A percentile compares a stretch with the other conserved stretches of the same genome.
Evolutionary conservation across 345 rosid genomes (phyloP).

Genomic region (Eucalyptus marginata): DNA sequence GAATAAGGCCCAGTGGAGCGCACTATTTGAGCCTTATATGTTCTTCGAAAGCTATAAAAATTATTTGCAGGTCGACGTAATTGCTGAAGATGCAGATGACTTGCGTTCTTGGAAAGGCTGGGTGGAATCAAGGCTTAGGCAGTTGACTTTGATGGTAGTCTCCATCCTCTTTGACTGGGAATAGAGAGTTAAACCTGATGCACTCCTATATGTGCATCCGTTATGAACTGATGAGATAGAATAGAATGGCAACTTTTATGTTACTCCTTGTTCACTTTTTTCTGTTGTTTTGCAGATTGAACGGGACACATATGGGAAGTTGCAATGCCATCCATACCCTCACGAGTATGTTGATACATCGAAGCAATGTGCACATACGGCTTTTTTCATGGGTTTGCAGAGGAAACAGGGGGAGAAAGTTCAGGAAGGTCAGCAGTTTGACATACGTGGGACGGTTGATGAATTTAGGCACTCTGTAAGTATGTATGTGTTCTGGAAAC

Average conservation of each 20-base stretch:
- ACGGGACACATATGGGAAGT: constrained; percentile 48
- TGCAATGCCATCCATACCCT: constrained; percentile 70
- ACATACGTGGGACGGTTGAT: constrained; percentile 53
- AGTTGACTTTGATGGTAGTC: constrained; percentile 50
- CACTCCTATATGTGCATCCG: not conserved
- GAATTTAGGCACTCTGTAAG: constrained; percentile 33
- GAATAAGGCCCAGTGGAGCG: constrained; percentile 43
- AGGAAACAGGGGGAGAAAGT: constrained; percentile 47
- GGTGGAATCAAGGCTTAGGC: constrained; percentile 71
- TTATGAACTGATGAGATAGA: not conserved
- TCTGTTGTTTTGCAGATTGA: constrained; percentile 35
- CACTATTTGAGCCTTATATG: constrained; percentile 48
- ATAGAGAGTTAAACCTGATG: not conserved
- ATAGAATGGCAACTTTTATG: not conserved
- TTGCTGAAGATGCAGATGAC: constrained; percentile 48
- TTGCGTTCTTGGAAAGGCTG: constrained; percentile 69
- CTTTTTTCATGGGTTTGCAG: constrained; percentile 62
- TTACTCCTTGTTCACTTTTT: not conserved
- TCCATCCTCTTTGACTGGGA: not conserved
- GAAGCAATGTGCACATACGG: constrained; percentile 34
- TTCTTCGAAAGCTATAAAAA: constrained; percentile 65
- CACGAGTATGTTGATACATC: constrained; percentile 32
- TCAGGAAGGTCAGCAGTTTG: constrained; percentile 65
- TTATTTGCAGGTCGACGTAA: constrained; percentile 55
- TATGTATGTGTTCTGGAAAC: constrained; percentile 58